A percentile compares a stretch with the other conserved stretches of the same genome.
Evolutionary conservation across 78 protist species (phyloP).

Genomic region (Bodo saltans): DNA sequence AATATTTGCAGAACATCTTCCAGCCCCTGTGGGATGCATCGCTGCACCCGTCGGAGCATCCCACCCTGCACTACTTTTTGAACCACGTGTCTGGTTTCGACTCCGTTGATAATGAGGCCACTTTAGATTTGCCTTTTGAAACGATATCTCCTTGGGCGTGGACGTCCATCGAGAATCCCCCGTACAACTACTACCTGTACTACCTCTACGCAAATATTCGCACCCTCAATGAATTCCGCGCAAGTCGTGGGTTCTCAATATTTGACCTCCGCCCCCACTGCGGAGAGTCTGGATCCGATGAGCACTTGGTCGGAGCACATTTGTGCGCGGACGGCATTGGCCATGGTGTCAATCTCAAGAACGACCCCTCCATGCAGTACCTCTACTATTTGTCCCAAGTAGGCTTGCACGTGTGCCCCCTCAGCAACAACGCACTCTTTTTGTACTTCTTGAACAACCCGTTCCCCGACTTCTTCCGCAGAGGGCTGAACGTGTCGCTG

Average conservation of each 20-base stretch:
- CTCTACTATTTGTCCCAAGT: constrained; percentile 81
- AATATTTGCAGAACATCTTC: constrained; percentile 78
- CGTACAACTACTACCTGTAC: constrained; percentile 33
- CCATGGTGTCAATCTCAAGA: constrained; percentile 89
- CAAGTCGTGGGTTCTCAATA: background rate
- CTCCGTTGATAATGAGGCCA: constrained; percentile 93
- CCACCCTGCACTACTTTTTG: constrained; percentile 58
- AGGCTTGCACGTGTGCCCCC: constrained; percentile 89
- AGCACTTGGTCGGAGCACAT: constrained; percentile 30
- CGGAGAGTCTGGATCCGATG: constrained; percentile 36
- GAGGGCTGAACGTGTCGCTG: constrained; percentile 89
- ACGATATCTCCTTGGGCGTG: constrained; percentile 66
- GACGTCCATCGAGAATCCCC: constrained; percentile 49
- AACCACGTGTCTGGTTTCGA: constrained; percentile 90
- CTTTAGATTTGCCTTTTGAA: constrained; percentile 27
- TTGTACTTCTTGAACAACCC: constrained; percentile 79
- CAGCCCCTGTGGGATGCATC: constrained; percentile 92
- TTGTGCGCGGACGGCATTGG: constrained; percentile 53
- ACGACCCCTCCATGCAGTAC: constrained; percentile 85
- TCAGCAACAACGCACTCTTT: constrained; percentile 88
- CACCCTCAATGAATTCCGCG: constrained; percentile 27
- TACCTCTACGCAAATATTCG: constrained; percentile 40
- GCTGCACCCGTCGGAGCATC: constrained; percentile 67
- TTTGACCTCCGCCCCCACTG: constrained; percentile 32
- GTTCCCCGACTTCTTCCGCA: constrained; percentile 72